A percentile compares a stretch with the other conserved stretches of the same genome.
These are phyloP conservation scores for Phytophthora chlamydospora DNA, from an alignment of 352 stramenopile genomes.

Conservation along the genomic window DNA sequence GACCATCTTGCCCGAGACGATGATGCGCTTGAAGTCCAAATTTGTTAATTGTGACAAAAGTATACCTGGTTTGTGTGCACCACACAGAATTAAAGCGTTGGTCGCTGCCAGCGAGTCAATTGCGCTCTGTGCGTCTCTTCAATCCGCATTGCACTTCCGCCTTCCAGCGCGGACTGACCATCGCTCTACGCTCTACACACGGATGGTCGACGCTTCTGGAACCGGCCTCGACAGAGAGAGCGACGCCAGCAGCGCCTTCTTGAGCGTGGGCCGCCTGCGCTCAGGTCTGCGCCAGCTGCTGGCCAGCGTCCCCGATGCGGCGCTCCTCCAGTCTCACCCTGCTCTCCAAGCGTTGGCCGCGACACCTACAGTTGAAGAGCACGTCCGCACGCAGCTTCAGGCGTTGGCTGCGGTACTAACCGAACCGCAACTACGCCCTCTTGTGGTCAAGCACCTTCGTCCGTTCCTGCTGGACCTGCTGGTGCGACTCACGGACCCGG, in stretches of 20 bases:
- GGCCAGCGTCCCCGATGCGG: conserved; percentile 1
- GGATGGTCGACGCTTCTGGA: neutral
- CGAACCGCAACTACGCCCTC: conserved; percentile 48
- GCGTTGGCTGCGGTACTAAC: conserved; percentile 60
- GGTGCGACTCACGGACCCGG: conserved; percentile 62
- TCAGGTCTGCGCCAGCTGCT: conserved; percentile 26
- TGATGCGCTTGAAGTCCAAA: too few relatives aligned
- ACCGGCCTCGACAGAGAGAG: too few relatives aligned
- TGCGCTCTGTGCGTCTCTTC: too few relatives aligned
- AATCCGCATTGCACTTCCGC: too few relatives aligned
- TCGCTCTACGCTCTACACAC: neutral
- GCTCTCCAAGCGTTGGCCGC: conserved; percentile 32
- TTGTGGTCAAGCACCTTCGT: conserved; percentile 65
- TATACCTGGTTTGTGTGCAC: too few relatives aligned
- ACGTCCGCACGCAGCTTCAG: conserved; percentile 50
- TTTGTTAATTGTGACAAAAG: too few relatives aligned
- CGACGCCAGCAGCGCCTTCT: neutral
- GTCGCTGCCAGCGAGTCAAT: too few relatives aligned
- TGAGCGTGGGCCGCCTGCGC: conserved; percentile 30
- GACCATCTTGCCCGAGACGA: too few relatives aligned
- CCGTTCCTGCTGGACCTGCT: conserved; percentile 79
- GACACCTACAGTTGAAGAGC: conserved; percentile 16
- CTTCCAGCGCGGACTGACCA: too few relatives aligned
- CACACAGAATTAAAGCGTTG: too few relatives aligned
- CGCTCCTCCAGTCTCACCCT: conserved; percentile 36